These are phyloP conservation scores for Nyctanthes arbortristis DNA, from an alignment of 257 asterid species.

Conservation along the genomic window DNA sequence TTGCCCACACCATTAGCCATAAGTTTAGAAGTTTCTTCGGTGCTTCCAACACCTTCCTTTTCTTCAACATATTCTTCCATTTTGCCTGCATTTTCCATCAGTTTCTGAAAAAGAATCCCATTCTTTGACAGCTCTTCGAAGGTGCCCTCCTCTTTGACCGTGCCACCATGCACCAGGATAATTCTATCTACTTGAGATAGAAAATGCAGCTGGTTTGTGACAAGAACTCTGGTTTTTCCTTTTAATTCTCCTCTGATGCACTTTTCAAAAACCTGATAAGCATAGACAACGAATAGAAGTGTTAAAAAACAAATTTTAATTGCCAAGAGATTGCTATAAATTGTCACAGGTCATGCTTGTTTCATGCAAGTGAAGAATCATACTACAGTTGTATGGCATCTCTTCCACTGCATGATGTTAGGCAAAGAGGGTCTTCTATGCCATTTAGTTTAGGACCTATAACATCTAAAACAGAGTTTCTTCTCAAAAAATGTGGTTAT, in stretches of 20 bases:
- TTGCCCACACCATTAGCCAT: slow-evolving; percentile 49
- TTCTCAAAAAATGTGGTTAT: background rate
- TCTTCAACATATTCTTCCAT: slow-evolving; percentile 90
- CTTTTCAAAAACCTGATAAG: slow-evolving; percentile 74
- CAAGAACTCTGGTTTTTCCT: slow-evolving; percentile 91
- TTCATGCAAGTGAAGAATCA: slow-evolving; percentile 3
- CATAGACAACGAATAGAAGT: slow-evolving; percentile 4
- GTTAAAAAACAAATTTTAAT: slow-evolving; percentile 1
- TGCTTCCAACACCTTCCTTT: slow-evolving; percentile 39
- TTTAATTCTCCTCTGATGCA: slow-evolving; percentile 85
- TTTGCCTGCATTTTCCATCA: slow-evolving; percentile 99
- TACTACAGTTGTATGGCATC: background rate
- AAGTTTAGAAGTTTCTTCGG: slow-evolving; percentile 42
- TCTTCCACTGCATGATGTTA: background rate
- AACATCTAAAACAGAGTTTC: slow-evolving; percentile 1
- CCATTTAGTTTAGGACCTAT: slow-evolving; percentile 1
- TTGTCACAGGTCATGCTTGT: slow-evolving; percentile 6
- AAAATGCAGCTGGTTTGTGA: slow-evolving; percentile 94
- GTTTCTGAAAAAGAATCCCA: slow-evolving; percentile 71
- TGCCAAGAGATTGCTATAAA: background rate
- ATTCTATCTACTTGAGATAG: slow-evolving; percentile 93
- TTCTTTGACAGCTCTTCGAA: slow-evolving; percentile 86
- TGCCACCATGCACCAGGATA: slow-evolving; percentile 89
- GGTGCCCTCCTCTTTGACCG: slow-evolving; percentile 97
- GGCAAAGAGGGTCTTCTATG: background rate